A percentile compares a stretch with the other conserved stretches of the same genome.
phyloP scores from a whole-genome alignment of 2,329 filamentous ascomycete genomes.

The Stemphylium lycopersici region DNA sequence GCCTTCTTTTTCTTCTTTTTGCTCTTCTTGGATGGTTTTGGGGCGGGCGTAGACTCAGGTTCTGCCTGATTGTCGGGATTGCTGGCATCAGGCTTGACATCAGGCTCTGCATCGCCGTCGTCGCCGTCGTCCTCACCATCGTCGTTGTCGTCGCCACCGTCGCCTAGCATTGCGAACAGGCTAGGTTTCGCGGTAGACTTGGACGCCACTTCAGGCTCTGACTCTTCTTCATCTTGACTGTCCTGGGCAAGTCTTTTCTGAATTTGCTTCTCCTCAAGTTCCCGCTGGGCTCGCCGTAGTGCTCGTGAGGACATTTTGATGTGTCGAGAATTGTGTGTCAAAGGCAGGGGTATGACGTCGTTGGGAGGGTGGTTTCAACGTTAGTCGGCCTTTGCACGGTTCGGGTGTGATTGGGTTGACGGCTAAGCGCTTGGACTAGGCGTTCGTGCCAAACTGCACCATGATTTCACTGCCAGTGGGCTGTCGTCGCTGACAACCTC shows the following conservation, averaged over 20 bases:
- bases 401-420: conserved; percentile 17
- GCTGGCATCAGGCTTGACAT: conserved; percentile 37
- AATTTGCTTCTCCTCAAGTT: conserved; percentile 64
- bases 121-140: conserved; percentile 46
- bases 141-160: conserved; percentile 49
- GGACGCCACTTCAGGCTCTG: conserved; percentile 46
- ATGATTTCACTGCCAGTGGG: conserved; percentile 15
- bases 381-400: conserved; percentile 14
- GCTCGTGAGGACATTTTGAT: conserved; percentile 65
- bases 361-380: conserved; percentile 10
- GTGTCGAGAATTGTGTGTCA: conserved; percentile 11
- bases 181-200: conserved; percentile 47
- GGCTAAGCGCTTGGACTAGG: conserved; percentile 12
- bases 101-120: conserved; percentile 33
- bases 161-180: conserved; percentile 55
- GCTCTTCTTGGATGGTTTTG: conserved; percentile 50
- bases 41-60: conserved; percentile 28
- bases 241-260: conserved; percentile 48
- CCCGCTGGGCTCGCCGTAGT: conserved; percentile 67
- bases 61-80: conserved; percentile 34
- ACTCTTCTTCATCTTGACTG: conserved; percentile 44
- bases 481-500: conserved; percentile 11
- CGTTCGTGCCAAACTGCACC: conserved; percentile 12
- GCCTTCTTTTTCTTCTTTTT: conserved; percentile 69
- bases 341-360: conserved; percentile 28